phyloP scores from a whole-genome alignment of 805 yeast species.

The Candida nitratophila region DNA sequence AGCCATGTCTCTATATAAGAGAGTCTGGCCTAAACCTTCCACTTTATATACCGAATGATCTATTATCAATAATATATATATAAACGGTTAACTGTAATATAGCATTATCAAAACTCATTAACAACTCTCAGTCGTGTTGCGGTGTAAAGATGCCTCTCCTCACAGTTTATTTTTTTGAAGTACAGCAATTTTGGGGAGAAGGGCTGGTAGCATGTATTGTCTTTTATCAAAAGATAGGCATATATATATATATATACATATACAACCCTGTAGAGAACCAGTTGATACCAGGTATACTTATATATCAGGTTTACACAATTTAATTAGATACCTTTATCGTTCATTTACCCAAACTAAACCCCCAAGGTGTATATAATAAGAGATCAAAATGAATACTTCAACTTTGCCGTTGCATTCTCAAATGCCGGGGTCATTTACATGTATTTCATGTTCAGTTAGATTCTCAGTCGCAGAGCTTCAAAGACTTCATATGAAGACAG shows the following conservation, averaged over 20 bases:
- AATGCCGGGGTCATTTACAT: constrained; percentile 39
- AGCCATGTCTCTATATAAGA: constrained; percentile 88
- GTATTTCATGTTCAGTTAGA: constrained; percentile 83
- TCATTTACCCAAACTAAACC: no score
- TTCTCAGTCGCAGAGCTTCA: constrained; percentile 80
- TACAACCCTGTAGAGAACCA: no score
- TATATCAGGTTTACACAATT: no score
- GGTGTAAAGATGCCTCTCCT: not conserved
- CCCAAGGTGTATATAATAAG: no score
- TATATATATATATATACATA: no score
- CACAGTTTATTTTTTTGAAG: no score
- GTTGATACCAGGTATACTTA: no score
- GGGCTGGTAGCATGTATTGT: no score
- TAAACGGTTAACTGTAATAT: not conserved
- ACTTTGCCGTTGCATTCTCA: constrained; percentile 10
- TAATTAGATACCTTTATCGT: no score
- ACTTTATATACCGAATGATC: constrained; percentile 2
- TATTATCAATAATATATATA: not conserved
- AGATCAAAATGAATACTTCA: no score
- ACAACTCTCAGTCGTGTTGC: not conserved
- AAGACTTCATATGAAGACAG: constrained; percentile 91
- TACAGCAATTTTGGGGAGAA: no score
- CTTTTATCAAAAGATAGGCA: no score
- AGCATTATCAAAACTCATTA: not conserved
- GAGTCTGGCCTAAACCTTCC: constrained; percentile 78